phyloP scores from a whole-genome alignment of 208 protist genomes.

The Naegleria lovaniensis region DNA sequence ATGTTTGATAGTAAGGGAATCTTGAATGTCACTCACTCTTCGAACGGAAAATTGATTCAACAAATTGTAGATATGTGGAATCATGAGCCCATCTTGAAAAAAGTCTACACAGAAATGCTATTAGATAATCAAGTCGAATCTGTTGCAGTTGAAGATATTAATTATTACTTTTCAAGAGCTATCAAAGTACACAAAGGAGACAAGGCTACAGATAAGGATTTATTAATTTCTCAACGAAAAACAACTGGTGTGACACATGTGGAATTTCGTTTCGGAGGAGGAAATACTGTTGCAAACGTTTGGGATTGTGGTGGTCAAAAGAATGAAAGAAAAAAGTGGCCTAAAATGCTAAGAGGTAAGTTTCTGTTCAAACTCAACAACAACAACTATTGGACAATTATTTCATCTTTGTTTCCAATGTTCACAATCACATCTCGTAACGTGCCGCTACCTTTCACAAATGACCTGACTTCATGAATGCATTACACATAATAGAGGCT shows the following conservation, averaged over 20 bases:
- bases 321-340: slow-evolving; percentile 42
- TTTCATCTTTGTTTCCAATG: too few species aligned
- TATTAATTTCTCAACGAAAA: not conserved
- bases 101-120: not conserved
- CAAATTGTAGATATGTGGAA: not conserved
- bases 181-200: not conserved
- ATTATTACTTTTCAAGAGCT: not conserved
- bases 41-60: not conserved
- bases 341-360: slow-evolving; percentile 24
- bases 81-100: not conserved
- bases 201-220: not conserved
- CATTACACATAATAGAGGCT: not conserved
- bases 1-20: not conserved
- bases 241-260: not conserved
- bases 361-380: too few species aligned
- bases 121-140: not conserved
- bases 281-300: not conserved
- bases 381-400: too few species aligned
- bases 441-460: too few species aligned
- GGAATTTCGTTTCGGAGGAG: not conserved
- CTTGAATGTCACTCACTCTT: not conserved
- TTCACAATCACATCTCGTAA: too few species aligned
- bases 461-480: too few species aligned
- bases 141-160: not conserved
- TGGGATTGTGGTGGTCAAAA: slow-evolving; percentile 28